Evolutionary conservation across 495 filamentous ascomycete genomes (phyloP), one percentile per base, ranked within the genome.

Genomic region (Trichoderma erinaceum): DNA sequence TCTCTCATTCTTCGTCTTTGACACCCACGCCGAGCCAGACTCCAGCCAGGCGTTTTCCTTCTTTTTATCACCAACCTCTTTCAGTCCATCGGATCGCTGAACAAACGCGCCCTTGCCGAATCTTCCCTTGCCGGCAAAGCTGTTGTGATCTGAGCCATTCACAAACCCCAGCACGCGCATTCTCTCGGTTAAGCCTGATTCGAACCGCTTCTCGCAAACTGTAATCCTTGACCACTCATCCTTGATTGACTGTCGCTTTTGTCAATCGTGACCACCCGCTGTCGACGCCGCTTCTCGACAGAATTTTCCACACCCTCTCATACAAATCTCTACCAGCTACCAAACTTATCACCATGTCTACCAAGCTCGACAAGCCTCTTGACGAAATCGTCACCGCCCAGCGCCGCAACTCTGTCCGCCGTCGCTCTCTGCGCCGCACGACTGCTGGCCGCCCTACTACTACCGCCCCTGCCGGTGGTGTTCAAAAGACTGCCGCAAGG

Each of bases 341-440:
- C 70, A 71, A 70, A 66, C 64, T 67, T 71, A 74, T 78, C 80
- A 87, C 71, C 67, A 97, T 96, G 93, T 91, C 92, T 82, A 87
- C 86, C 78, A 98, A 97, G 81, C 88, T 99, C 71, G 92, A 97
- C 77, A 87, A 93, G 82, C 92, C 92, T 81, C 88, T 99, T 68
- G 95, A 98, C 77, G 92, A 97, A 80, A 97, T 99, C 78, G 86
- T 97, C 84, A 90, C 88, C 73, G 88, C 86, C 76, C 87, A 87
- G 71, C 84, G 86, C 73, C 82, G 79, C 69, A 76, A 78, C 68
- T 43, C 41, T 27, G 82, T 84, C 68, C 80, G 83, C 71, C 79
- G 83, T 75, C 81, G 83, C 73, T 81, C 81, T 67, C 77, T 77
- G 44, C 79, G 80, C 32, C 79, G 84, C 68, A 73, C 82, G 56